Base-by-base conservation (phyloP, 441 rosid species). In the Jatropha podagrica region DNA sequence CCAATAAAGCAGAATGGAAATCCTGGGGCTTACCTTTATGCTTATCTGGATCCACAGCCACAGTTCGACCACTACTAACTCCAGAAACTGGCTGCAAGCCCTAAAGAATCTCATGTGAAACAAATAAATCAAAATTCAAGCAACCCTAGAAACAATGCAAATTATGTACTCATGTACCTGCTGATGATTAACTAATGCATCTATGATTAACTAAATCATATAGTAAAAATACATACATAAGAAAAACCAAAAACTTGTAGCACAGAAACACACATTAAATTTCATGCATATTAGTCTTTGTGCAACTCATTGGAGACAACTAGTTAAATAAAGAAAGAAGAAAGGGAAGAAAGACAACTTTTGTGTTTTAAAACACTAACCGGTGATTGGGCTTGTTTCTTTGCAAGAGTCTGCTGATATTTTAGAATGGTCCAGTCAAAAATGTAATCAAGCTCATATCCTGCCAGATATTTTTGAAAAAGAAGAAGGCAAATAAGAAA, bases 391-490 rank as follows among this genome's bases (percentile, higher is more conserved):
- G 88, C 79, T 75, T 80, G 91, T 55, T 81, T 74, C 82, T 80
- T 87, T 40, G 73, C 74, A 63, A 88, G 91, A 52, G 94, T 81
- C 84, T 90, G 95, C 78, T 88, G 91, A 80, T 88, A 85, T 87
- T 93, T 93, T 32, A 91, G 86, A 69, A 92, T 87, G 46, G 96
- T 93, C 97, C 97, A 92, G 85, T 92, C 96, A 82, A 88, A 92
- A 65, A 89, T 76, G 73, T 82, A 83, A 84, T 92, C 96, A 74
- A 81, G 86, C 61, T 82, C 89, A 77, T 81, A 86, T 40, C 93
- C 97, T 92, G 54, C 69, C 23, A 51, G 63, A 62, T 49, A 41
- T 51, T 14, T 15, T 14, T 52, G 4, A 14, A 12, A 59, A 48
- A 66, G 37, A 78, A 38, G 4, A n/a, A 0, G 18, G 1, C 5